Percentiles rank a stretch among this genome's conserved stretches.
phyloP scores from a whole-genome alignment of 2,329 filamentous ascomycete genomes.

The Leptographium flavum region DNA sequence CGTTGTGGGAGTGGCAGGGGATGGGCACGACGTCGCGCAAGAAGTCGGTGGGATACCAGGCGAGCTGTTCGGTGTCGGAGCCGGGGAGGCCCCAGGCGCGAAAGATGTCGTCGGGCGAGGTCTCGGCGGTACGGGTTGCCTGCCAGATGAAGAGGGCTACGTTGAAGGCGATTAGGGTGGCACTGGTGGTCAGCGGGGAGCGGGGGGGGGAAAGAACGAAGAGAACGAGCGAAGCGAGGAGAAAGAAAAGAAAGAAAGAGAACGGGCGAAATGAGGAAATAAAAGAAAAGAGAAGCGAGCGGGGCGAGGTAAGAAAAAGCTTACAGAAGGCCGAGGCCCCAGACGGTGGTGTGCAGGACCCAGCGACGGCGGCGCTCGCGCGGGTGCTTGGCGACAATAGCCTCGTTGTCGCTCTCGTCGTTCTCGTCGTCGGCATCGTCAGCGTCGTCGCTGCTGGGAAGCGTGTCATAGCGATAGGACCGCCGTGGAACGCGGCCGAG shows the following conservation, averaged over 20 bases:
- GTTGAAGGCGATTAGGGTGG: conserved; percentile 8
- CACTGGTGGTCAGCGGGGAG: conserved; percentile 1
- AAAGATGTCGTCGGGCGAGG: conserved; percentile 16
- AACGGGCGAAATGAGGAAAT: neutral
- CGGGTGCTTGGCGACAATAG: too few species aligned
- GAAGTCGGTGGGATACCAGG: conserved; percentile 35
- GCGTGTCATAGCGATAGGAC: too few species aligned
- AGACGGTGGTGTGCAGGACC: too few species aligned
- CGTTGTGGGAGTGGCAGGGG: conserved; percentile 47
- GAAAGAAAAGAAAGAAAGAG: neutral
- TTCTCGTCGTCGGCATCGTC: too few species aligned
- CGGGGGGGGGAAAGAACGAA: too few species aligned
- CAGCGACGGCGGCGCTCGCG: too few species aligned
- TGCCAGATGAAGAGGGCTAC: conserved; percentile 8
- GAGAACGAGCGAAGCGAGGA: neutral
- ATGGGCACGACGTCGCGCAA: conserved; percentile 24
- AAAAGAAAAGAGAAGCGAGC: neutral
- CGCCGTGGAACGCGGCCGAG: too few species aligned
- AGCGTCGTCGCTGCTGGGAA: too few species aligned
- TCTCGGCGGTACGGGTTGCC: conserved; percentile 5
- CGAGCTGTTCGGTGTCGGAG: conserved; percentile 22
- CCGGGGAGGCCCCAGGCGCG: conserved; percentile 22
- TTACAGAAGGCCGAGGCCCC: too few species aligned
- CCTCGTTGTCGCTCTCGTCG: too few species aligned
- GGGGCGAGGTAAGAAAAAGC: too few species aligned